These are phyloP conservation scores for Hansenula anomala DNA, from an alignment of 1,139 yeast species.

Conservation along the genomic window DNA sequence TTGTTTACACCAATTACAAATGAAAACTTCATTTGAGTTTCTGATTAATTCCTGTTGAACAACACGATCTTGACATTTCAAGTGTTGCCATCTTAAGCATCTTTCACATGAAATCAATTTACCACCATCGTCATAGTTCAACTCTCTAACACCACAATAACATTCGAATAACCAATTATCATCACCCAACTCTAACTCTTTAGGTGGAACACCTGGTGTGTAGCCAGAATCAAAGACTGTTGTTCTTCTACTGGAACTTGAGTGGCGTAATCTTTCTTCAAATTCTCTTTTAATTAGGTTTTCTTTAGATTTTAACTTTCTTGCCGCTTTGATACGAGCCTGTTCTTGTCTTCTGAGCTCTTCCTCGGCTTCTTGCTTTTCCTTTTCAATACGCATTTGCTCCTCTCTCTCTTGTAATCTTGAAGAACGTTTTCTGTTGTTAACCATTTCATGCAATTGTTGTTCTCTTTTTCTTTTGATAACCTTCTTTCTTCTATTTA, in stretches of 20 bases:
- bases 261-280: slow-evolving; percentile 18
- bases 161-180: slow-evolving; percentile 37
- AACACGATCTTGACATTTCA: slow-evolving; percentile 28
- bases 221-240: slow-evolving; percentile 3
- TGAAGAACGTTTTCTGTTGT: slow-evolving; percentile 45
- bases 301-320: slow-evolving; percentile 20
- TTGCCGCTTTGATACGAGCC: slow-evolving; percentile 16
- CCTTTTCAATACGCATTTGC: slow-evolving; percentile 31
- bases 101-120: slow-evolving; percentile 32
- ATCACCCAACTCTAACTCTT: slow-evolving; percentile 17
- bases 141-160: slow-evolving; percentile 33
- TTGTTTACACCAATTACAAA: slow-evolving; percentile 23
- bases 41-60: slow-evolving; percentile 21
- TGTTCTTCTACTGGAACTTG: slow-evolving; percentile 16
- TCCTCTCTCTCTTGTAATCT: slow-evolving; percentile 46
- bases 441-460: slow-evolving; percentile 42
- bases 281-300: slow-evolving; percentile 16
- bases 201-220: slow-evolving; percentile 1
- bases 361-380: slow-evolving; percentile 20
- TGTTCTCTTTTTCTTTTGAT: slow-evolving; percentile 41
- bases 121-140: slow-evolving; percentile 35
- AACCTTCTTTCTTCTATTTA: slow-evolving; percentile 38
- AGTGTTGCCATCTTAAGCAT: slow-evolving; percentile 39
- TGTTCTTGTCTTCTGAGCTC: slow-evolving; percentile 18
- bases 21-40: slow-evolving; percentile 20